Evolutionary conservation across 176 grass and related monocot genomes (phyloP).

Genomic region (Oryza coarctata): DNA sequence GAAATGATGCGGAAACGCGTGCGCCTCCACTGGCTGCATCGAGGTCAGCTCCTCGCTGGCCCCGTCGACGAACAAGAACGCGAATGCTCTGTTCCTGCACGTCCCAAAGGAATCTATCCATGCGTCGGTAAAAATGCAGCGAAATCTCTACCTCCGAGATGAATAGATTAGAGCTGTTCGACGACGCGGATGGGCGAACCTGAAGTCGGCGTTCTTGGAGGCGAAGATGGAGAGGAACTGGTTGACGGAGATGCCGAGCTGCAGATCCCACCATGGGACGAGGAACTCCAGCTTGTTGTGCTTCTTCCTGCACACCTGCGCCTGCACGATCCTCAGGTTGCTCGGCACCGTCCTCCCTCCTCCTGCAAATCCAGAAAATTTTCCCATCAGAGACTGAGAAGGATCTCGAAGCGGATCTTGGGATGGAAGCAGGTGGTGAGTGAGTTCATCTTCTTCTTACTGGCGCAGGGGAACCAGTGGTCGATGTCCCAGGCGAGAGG

Average conservation of each 20-base stretch:
- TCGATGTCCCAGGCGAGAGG: slow-evolving; percentile 89
- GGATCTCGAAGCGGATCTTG: not conserved
- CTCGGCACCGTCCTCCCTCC: slow-evolving; percentile 84
- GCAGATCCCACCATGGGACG: slow-evolving; percentile 96
- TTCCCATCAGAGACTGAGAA: not conserved
- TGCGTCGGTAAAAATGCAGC: not conserved
- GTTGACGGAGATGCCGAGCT: slow-evolving; percentile 85
- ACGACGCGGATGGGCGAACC: slow-evolving; percentile 29
- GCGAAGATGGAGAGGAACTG: slow-evolving; percentile 88
- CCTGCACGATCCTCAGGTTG: slow-evolving; percentile 84
- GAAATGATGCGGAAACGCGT: slow-evolving; percentile 84
- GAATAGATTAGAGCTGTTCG: not conserved
- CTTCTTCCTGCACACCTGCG: slow-evolving; percentile 77
- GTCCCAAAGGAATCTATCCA: not conserved
- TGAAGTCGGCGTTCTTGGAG: slow-evolving; percentile 67
- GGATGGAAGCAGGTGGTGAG: no score
- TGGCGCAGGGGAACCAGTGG: slow-evolving; percentile 84
- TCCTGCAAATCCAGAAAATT: slow-evolving; percentile 25
- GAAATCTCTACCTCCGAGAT: not conserved
- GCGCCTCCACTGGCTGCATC: slow-evolving; percentile 65
- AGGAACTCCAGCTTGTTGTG: slow-evolving; percentile 82
- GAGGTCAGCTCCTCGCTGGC: slow-evolving; percentile 71
- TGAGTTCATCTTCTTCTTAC: slow-evolving; percentile 36
- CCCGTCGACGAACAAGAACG: slow-evolving; percentile 75
- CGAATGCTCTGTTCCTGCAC: slow-evolving; percentile 82